Evolutionary conservation across 306 rosid species (phyloP).

Genomic region (Quercus cerris): DNA sequence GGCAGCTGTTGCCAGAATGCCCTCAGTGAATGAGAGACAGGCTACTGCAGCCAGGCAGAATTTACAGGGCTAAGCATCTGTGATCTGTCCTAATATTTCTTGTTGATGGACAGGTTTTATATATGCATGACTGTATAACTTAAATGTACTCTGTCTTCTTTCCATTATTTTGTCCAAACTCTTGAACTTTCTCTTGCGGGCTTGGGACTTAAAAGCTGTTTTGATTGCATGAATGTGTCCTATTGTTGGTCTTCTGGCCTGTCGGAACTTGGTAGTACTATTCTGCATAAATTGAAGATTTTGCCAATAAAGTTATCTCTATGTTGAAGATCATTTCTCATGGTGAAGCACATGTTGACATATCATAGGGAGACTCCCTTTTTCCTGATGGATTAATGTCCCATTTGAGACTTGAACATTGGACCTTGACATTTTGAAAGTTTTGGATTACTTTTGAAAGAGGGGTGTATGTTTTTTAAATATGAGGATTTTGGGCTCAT

Average conservation of each 20-base stretch:
- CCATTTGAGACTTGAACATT: too few relatives aligned
- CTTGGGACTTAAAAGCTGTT: neutral
- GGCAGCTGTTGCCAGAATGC: slow-evolving; percentile 94
- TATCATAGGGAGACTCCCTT: neutral
- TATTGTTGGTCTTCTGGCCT: neutral
- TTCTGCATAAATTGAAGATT: neutral
- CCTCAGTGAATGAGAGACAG: slow-evolving; percentile 2
- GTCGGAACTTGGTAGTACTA: neutral
- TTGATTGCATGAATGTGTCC: neutral
- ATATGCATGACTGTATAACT: too few relatives aligned
- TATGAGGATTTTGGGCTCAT: too few relatives aligned
- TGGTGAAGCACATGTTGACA: neutral
- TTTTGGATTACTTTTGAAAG: too few relatives aligned
- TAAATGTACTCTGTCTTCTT: neutral
- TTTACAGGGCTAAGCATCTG: too few relatives aligned
- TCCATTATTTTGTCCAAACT: slow-evolving; percentile 5
- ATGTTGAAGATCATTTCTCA: neutral
- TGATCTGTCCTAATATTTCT: too few relatives aligned
- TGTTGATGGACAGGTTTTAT: too few relatives aligned
- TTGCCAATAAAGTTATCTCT: neutral
- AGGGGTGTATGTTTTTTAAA: too few relatives aligned
- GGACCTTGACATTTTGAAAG: too few relatives aligned
- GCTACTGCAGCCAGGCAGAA: too few relatives aligned
- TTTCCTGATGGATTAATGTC: neutral
- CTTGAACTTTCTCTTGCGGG: neutral